Conservation (phyloP, 257 asterid species). For the Eustoma russellianum region DNA sequence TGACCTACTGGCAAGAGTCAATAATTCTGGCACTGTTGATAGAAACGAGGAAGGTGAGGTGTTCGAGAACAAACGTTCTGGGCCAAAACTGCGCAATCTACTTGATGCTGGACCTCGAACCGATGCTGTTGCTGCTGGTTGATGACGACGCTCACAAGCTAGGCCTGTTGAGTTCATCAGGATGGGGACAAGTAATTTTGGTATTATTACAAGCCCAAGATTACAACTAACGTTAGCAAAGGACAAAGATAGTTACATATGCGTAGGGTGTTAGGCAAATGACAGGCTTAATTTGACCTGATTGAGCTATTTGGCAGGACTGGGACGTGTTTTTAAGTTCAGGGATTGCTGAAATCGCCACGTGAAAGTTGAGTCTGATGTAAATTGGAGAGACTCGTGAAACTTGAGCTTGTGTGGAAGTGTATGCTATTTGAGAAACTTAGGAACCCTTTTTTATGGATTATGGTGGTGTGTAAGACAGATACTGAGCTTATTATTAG, state of each 20-base stretch:
- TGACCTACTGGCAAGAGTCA: slow-evolving; percentile 75
- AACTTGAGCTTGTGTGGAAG: too few relatives aligned
- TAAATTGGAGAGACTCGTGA: neutral
- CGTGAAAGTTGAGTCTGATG: slow-evolving; percentile 9
- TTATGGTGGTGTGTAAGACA: too few relatives aligned
- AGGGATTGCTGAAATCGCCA: slow-evolving; percentile 30
- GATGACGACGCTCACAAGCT: slow-evolving; percentile 9
- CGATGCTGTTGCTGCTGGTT: slow-evolving; percentile 88
- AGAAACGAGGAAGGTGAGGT: slow-evolving; percentile 40
- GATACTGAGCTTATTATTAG: too few relatives aligned
- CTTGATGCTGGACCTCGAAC: slow-evolving; percentile 56
- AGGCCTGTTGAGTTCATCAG: neutral
- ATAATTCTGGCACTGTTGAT: slow-evolving; percentile 42
- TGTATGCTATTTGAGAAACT: too few relatives aligned
- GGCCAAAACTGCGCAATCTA: slow-evolving; percentile 77
- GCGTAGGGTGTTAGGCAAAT: slow-evolving; percentile 1
- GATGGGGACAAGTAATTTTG: slow-evolving; percentile 40
- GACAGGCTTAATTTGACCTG: slow-evolving; percentile 16
- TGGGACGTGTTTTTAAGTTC: slow-evolving; percentile 53
- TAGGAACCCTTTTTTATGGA: too few relatives aligned
- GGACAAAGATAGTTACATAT: slow-evolving; percentile 21
- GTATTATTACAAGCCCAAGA: slow-evolving; percentile 61
- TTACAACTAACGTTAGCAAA: slow-evolving; percentile 55
- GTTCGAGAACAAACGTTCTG: slow-evolving; percentile 35
- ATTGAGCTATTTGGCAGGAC: slow-evolving; percentile 35